Evolutionary conservation across 768 basidiomycete species (phyloP), one percentile per base, ranked within the genome.

Genomic region (Kwoniella mangroviensis): DNA sequence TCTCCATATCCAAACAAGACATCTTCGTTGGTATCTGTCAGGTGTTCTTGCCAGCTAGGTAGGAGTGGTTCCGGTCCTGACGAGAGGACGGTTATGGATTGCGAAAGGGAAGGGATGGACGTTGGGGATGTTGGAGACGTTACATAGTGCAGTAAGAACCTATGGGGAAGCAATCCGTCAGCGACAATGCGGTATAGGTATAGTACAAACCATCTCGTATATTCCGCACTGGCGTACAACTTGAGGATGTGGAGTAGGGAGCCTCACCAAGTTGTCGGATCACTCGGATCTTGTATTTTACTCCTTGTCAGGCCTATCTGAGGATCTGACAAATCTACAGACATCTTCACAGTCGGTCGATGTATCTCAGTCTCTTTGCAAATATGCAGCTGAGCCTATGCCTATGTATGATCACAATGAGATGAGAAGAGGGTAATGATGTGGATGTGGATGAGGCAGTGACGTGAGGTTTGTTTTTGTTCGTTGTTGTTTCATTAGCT

Each of bases 1-100:
- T 72, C 76, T 4, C 70, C 79, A 67, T 80, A 80, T 11, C 76
- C 79, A 67, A 76, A 78, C 1, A 80, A 13, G 10, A 78, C 70
- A 60, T 78, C 70, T 7, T 73, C 70, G 19, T 40, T 55, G 24
- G 34, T 65, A 49, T 61, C 58, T 5, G 28, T 42, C 17, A 79
- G 24, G 19, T 45, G 34, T 41, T 75, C 71, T 56, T 65, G 54
- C 63, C 76, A 73, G 19, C 17, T 15, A 7, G 67, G 63, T 4
- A 79, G 52, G 49, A 72, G 70, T 0, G 78, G 78, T 54, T 69
- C 63, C 6, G 51, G 24, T 5, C 75, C 78, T 5, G 58, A 58
- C 4, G 72, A 55, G 41, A 75, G 59, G 24, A 76, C 21, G 7
- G 55, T 41, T 4, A 78, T 58, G 22, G 6, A 51, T n/a, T 63